Evolutionary conservation across 139 green algal species (phyloP), one percentile per base, ranked within the genome.

Genomic region (Micractinium sp.): DNA sequence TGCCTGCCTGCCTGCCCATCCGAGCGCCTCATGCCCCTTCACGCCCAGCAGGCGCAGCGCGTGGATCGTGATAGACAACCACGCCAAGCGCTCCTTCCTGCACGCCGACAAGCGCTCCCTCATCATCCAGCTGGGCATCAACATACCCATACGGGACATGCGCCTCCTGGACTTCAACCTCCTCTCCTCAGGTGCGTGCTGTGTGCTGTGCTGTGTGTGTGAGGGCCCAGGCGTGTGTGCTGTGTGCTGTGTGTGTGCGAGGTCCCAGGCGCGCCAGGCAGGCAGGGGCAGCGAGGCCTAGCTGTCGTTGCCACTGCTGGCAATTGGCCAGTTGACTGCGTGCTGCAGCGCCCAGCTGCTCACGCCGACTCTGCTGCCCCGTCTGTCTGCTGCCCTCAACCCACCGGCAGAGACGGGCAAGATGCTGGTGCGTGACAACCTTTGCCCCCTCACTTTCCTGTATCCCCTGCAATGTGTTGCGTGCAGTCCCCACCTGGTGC

Each of bases 81-180:
- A 87, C 13, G 94, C 92, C 31, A 80, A 91, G 63, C 87, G 85
- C 60, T 88, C 92, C 47, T 93, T 91, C 19, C n/a, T 95, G 23
- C 80, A 93, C 38, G 88, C 96, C 39, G 96, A 98, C 92, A 98
- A 98, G 91, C 93, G 96, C 15, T 92, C 93, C 56, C 86, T 98
- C 13, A 96, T 97, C 18, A 90, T 95, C 87, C 69, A 91, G 47
- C 94, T 95, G 74, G 90, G 92, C 41, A 89, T 98, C 47, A 94
- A 95, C 69, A 94, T 98, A 56, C 96, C 96, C 66, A 96, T 96
- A 31, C 94, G 96, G 27, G 96, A 98, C 91, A 95, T 98, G 94
- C 92, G 96, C 19, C 90, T 98, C 36, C 92, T 98, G 86, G 96
- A 98, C 85, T 92, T 93, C n/a, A 94, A 91, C 76, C 85, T 96